Conservation (phyloP, 2,329 filamentous ascomycete genomes). For the Monosporascus sp. region DNA sequence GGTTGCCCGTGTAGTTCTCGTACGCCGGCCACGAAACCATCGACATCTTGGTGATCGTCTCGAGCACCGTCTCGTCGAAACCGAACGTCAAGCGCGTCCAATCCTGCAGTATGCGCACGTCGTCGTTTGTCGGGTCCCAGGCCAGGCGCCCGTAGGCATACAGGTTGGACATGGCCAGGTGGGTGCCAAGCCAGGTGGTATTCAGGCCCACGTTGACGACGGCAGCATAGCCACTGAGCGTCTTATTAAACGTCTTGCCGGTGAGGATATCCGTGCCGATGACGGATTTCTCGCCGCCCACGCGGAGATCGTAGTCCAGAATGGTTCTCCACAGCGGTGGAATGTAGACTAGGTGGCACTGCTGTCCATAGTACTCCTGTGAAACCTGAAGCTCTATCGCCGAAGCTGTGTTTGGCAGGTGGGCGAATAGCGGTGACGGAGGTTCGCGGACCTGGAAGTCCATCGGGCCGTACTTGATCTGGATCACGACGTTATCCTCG, state of each 20-base stretch:
- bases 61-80: conserved; percentile 45
- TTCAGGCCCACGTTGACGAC: conserved; percentile 65
- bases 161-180: conserved; percentile 66
- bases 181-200: conserved; percentile 62
- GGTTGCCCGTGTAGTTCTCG: conserved; percentile 65
- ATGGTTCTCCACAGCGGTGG: conserved; percentile 64
- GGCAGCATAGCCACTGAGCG: conserved; percentile 56
- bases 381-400: conserved; percentile 63
- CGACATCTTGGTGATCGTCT: conserved; percentile 56
- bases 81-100: conserved; percentile 67
- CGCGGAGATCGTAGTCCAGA: conserved; percentile 61
- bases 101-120: conserved; percentile 49
- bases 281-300: conserved; percentile 49
- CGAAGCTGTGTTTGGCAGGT: conserved; percentile 36
- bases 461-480: conserved; percentile 71
- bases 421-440: conserved; percentile 57
- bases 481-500: conserved; percentile 64
- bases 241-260: conserved; percentile 53
- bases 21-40: conserved; percentile 68
- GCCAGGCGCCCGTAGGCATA: conserved; percentile 65
- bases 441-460: conserved; percentile 71
- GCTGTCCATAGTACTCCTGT: conserved; percentile 68
- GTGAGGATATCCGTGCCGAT: conserved; percentile 54
- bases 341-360: conserved; percentile 63
- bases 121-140: conserved; percentile 53